Base-by-base conservation (phyloP, 371 early-diverging fungal species). In the Syncephalastrum sp. region DNA sequence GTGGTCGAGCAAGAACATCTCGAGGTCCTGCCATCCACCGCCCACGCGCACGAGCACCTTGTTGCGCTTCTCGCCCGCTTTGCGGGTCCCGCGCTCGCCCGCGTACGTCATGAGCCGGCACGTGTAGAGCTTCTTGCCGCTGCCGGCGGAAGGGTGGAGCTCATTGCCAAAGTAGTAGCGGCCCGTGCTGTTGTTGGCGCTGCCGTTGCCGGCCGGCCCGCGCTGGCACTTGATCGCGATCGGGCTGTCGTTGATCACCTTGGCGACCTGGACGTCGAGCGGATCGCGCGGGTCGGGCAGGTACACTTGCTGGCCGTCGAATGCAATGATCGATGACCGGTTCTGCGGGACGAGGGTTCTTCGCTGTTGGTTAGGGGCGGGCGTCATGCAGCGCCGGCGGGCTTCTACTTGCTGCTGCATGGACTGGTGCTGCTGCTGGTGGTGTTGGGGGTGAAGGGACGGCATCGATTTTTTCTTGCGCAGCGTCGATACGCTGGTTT, bases 21-120 rank as follows among this genome's bases (percentile, higher is more conserved):
- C 84, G 57, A 86, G 60, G 61, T 83, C 84, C 53, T 83, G 82
- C 84, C 84, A 86, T 8, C 86, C 85, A 25, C 84, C 84, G 27
- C 86, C 85, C 0, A 84, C 84, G 29, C 84, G 77, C 27, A 83
- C 79, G 25, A 83, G 56, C 4, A 84, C 85, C 63, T 85, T 85
- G 51, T 77, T 78, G 5, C 66, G 61, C 16, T 54, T 47, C 42
- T 64, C 61, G 21, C 57, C 27, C 15, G 62, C 49, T 58, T 50
- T 25, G 13, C 53, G 44, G 27, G 15, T 33, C 14, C 45, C 42
- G 14, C 43, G 49, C 42, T 27, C 59, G 17, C 63, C 65, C n/a
- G 59, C 52, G 42, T 77, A 73, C 5, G 53, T 74, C 74, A 77
- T 77, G 38, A 77, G 51, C 56, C 74, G 74, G 50, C 78, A 77